Percentiles rank a stretch among this genome's conserved stretches.
Conservation (phyloP, 1,284 basidiomycete species). For the Blastosporella zonata region DNA sequence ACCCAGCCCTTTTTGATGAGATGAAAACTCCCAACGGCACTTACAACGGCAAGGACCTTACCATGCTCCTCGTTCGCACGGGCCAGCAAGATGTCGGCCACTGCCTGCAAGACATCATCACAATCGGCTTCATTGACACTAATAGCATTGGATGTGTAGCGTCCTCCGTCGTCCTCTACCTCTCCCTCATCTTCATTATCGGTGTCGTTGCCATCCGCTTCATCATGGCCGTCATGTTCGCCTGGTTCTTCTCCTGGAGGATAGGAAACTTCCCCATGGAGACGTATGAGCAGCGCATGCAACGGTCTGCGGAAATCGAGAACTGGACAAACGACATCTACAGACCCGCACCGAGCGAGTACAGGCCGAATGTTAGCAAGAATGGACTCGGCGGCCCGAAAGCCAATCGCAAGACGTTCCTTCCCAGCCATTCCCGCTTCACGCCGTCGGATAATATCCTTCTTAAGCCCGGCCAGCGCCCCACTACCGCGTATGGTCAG, state of each 20-base stretch:
- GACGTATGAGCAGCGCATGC: conserved; percentile 93
- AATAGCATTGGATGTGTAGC: conserved; percentile 95
- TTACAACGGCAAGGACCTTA: conserved; percentile 83
- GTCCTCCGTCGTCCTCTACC: conserved; percentile 90
- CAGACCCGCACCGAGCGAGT: conserved; percentile 86
- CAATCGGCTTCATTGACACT: conserved; percentile 93
- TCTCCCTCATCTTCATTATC: conserved; percentile 96
- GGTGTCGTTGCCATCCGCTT: conserved; percentile 96
- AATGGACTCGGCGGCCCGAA: conserved; percentile 57
- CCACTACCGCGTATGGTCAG: conserved; percentile 74
- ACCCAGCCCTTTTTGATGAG: conserved; percentile 80
- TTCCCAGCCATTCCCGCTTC: conserved; percentile 85
- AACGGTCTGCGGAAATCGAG: conserved; percentile 89
- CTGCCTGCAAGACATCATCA: conserved; percentile 85
- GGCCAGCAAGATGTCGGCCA: conserved; percentile 65
- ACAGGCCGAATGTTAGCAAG: conserved; percentile 87
- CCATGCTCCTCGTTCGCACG: conserved; percentile 74
- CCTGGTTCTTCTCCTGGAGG: conserved; percentile 96
- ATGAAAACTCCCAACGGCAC: conserved; percentile 71
- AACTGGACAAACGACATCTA: conserved; percentile 97
- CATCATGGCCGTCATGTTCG: conserved; percentile 93
- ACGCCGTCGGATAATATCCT: conserved; percentile 71
- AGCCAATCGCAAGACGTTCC: conserved; percentile 61
- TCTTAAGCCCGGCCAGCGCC: conserved; percentile 60
- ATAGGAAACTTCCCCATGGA: conserved; percentile 93